Base-by-base conservation (phyloP, 495 filamentous ascomycete genomes). In the Aspergillus sclerotiicarbonarius region DNA sequence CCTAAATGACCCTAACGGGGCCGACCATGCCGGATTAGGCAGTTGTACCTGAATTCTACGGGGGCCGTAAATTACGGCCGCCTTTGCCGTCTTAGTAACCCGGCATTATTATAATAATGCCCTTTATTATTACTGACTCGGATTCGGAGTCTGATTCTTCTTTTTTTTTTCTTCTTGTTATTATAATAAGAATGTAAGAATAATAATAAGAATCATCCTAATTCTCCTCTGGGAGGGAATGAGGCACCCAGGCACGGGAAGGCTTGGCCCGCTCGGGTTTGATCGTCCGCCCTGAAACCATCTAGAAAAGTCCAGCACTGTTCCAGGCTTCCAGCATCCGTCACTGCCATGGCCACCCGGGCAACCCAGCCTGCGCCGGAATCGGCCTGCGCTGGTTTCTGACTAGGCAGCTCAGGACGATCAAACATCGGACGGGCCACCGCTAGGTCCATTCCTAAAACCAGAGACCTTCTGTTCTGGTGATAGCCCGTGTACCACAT, bases 271-370 rank as follows among this genome's bases (percentile, higher is more conserved):
- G 30, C 50, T 48, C 44, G 20, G 4, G 66, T 70, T 76, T 76
- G 71, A 76, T 76, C 73, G 70, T 60, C 71, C 60, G 18, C 20
- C 51, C 58, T 73, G 73, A 76, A 74, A 73, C 71, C 49, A 70
- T 74, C 71, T 71, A 71, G 71, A 76, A 73, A 53, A 59, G 21
- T 46, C 16, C 56, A 33, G 37, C 29, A 29, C 44, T 39, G 54
- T 60, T 67, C 59, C 48, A 41, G 13, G n/a, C 37, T n/a, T 41
- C 37, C 37, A 58, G 53, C 39, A 50, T 60, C 57, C 45, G 50
- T 53, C 57, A 20, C 29, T 19, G 20, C 18, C 13, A 49, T 6
- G 19, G 13, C 9, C 46, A 49, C 25, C 25, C 25, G 25, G 25
- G 25, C 25, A 25, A 25, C 2, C 2, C 25, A 25, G 5, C 2